Conservation (phyloP, 2,329 filamentous ascomycete genomes). For the Colletotrichum cordylinicola region DNA sequence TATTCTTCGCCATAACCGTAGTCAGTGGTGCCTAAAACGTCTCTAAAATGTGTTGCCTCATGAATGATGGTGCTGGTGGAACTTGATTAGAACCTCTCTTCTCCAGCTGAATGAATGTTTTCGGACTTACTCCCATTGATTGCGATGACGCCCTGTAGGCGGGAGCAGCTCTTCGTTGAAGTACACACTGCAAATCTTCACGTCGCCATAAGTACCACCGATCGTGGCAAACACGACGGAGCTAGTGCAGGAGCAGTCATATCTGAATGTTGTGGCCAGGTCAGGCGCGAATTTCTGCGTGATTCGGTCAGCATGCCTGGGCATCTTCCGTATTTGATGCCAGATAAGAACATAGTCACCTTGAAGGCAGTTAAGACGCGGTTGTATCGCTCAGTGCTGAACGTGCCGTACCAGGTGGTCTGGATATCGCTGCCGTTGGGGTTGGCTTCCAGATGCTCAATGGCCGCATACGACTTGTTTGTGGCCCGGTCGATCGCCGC, state of each 20-base stretch:
- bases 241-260: neutral
- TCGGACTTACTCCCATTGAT: neutral
- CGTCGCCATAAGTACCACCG: neutral
- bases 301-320: neutral
- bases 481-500: neutral
- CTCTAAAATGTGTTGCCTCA: neutral
- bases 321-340: neutral
- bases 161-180: neutral
- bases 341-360: neutral
- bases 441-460: neutral
- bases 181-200: neutral
- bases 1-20: neutral
- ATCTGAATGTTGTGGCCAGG: neutral
- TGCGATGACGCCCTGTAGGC: neutral
- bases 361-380: neutral
- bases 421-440: neutral
- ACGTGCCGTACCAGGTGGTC: neutral
- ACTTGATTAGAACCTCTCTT: rapidly evolving
- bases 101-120: no score
- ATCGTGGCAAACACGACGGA: neutral
- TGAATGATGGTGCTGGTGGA: neutral
- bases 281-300: neutral
- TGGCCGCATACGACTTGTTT: neutral
- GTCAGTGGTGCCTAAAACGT: neutral
- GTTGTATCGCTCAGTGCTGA: neutral